phyloP scores from a whole-genome alignment of 371 early-diverging fungal species.

The Haplosporangium sp. region DNA sequence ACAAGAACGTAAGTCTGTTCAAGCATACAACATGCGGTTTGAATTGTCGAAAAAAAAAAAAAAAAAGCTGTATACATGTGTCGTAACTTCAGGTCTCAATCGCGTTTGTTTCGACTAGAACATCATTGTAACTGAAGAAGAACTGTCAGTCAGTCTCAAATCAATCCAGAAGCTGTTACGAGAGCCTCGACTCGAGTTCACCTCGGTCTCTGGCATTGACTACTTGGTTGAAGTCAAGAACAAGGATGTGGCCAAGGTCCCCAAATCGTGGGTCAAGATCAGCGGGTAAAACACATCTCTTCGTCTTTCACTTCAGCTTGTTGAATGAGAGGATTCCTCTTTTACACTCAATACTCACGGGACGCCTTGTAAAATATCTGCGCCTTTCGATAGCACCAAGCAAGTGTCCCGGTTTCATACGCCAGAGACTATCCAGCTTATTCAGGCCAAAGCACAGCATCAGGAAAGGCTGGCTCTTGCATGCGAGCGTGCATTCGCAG shows the following conservation, averaged over 20 bases:
- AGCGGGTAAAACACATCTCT: slow-evolving; percentile 56
- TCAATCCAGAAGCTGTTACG: slow-evolving; percentile 58
- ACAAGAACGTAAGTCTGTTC: slow-evolving; percentile 56
- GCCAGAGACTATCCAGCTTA: slow-evolving; percentile 67
- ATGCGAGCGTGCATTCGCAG: slow-evolving; percentile 67
- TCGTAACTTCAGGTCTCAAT: too few species aligned
- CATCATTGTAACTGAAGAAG: slow-evolving; percentile 62
- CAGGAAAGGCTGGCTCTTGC: slow-evolving; percentile 74
- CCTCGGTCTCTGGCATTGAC: slow-evolving; percentile 71
- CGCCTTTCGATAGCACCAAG: slow-evolving; percentile 66
- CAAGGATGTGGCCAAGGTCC: slow-evolving; percentile 63
- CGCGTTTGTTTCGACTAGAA: slow-evolving; percentile 53
- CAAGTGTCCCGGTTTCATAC: slow-evolving; percentile 87
- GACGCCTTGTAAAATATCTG: not conserved
- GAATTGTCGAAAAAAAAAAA: too few species aligned
- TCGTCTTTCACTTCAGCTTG: not conserved
- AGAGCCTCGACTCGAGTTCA: slow-evolving; percentile 62
- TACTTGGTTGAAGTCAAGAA: slow-evolving; percentile 77
- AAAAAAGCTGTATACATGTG: not conserved
- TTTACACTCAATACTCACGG: not conserved
- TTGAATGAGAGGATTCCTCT: too few species aligned
- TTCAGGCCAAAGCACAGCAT: slow-evolving; percentile 78
- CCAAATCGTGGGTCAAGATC: slow-evolving; percentile 81
- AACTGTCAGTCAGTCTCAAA: slow-evolving; percentile 60
- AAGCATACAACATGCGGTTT: not conserved